Conservation (phyloP, 2,329 filamentous ascomycete species). For the Colletotrichum liaoningense region DNA sequence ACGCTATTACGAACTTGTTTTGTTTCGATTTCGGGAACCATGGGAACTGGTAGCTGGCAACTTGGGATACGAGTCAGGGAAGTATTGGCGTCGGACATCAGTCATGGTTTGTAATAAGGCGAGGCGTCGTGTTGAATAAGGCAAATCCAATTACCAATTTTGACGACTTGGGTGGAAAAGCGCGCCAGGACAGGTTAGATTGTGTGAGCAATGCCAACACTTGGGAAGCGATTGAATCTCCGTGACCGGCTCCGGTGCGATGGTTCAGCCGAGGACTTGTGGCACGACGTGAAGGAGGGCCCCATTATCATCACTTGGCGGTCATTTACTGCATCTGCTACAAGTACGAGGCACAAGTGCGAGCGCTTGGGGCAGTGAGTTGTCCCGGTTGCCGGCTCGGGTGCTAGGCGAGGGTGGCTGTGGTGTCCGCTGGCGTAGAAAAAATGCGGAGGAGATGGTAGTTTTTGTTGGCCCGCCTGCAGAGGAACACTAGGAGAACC, state of each 20-base stretch:
- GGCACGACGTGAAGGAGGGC: not conserved
- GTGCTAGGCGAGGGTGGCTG: conserved; percentile 23
- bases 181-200: not conserved
- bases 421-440: not conserved
- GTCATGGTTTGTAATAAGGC: conserved; percentile 17
- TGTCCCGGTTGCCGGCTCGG: conserved; percentile 25
- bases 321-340: too few species aligned
- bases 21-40: not conserved
- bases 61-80: conserved; percentile 5
- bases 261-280: conserved; percentile 1
- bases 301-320: not conserved
- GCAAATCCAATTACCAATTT: not conserved
- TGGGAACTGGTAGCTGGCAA: too few species aligned
- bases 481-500: not conserved
- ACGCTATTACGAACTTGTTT: not conserved
- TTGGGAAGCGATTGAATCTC: not conserved
- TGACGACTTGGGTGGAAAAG: not conserved
- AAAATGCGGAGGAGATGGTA: not conserved
- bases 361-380: not conserved
- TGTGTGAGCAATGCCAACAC: not conserved
- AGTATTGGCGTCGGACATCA: conserved; percentile 6
- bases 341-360: not conserved
- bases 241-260: conserved; percentile 19
- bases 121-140: not conserved
- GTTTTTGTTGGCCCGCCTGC: not conserved